Percentiles rank a stretch among this genome's conserved stretches.
These are phyloP conservation scores for Exophiala lecanii-corni DNA, from an alignment of 2,329 filamentous ascomycete species.

Conservation along the genomic window DNA sequence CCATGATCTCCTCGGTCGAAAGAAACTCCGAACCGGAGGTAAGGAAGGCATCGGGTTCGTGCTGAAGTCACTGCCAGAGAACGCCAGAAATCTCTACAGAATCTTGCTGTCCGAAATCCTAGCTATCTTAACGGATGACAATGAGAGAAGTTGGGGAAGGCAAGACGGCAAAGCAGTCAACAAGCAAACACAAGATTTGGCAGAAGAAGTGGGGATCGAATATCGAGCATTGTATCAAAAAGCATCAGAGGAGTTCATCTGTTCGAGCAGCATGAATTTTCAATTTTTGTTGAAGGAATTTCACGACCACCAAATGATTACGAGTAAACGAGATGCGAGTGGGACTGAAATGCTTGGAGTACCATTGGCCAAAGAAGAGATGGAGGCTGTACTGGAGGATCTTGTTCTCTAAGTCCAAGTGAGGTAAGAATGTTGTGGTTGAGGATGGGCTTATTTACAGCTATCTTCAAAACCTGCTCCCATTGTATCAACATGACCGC, in stretches of 20 bases:
- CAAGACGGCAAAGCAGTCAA: conserved; percentile 2
- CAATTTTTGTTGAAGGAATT: conserved; percentile 93
- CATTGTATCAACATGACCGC: too few relatives aligned
- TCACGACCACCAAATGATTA: conserved; percentile 96
- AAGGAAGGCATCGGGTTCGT: conserved; percentile 91
- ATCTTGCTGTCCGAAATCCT: conserved; percentile 82
- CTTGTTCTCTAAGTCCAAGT: conserved; percentile 38
- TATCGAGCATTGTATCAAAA: conserved; percentile 92
- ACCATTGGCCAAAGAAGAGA: conserved; percentile 80
- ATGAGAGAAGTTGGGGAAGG: too few relatives aligned
- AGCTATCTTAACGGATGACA: conserved; percentile 54
- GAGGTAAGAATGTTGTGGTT: neutral
- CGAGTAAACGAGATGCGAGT: conserved; percentile 75
- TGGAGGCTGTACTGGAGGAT: conserved; percentile 85
- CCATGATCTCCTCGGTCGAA: conserved; percentile 77
- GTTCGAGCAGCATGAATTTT: conserved; percentile 93
- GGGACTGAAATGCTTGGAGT: conserved; percentile 82
- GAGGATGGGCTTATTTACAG: too few relatives aligned
- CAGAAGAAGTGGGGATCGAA: conserved; percentile 64
- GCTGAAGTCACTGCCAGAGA: conserved; percentile 82
- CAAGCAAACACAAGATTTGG: conserved; percentile 13
- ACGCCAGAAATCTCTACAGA: conserved; percentile 80
- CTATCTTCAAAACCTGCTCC: neutral
- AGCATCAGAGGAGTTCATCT: conserved; percentile 94
- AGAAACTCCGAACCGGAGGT: conserved; percentile 73